A percentile compares a stretch with the other conserved stretches of the same genome.
Conservation (phyloP, 768 basidiomycete species). For the Pleurotus ostreatus region DNA sequence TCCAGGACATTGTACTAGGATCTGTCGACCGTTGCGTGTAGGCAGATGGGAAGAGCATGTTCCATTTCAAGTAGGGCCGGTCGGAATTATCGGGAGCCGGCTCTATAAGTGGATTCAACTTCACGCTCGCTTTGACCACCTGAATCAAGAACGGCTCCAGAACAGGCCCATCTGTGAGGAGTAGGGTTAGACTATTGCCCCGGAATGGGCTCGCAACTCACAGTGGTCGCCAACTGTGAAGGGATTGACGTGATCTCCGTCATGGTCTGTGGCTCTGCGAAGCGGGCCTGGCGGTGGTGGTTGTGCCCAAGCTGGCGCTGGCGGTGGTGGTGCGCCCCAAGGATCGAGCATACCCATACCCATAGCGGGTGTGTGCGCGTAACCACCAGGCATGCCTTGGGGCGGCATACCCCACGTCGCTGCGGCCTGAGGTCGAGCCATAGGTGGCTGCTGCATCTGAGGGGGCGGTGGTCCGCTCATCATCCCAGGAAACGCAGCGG, state of each 20-base stretch:
- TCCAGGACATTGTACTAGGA: conserved; percentile 57
- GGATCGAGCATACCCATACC: not conserved
- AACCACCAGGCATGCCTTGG: conserved; percentile 1
- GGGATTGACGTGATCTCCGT: conserved; percentile 22
- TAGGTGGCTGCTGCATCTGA: conserved; percentile 1
- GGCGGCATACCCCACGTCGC: conserved; percentile 3
- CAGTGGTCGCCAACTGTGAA: conserved; percentile 29
- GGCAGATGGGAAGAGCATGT: conserved; percentile 64
- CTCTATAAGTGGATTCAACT: conserved; percentile 59
- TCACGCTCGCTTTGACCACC: conserved; percentile 41
- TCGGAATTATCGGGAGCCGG: conserved; percentile 39
- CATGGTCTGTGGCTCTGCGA: conserved; percentile 13
- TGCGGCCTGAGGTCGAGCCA: conserved; percentile 5
- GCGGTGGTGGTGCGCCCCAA: conserved; percentile 3
- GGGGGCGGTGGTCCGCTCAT: not conserved
- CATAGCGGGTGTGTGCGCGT: conserved; percentile 4
- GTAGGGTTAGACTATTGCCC: not conserved
- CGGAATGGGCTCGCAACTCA: conserved; percentile 16
- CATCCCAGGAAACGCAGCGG: conserved; percentile 7
- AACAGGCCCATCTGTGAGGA: conserved; percentile 60
- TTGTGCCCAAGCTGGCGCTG: conserved; percentile 5
- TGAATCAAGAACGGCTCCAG: conserved; percentile 55
- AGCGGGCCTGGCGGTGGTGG: conserved; percentile 7
- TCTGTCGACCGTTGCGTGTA: conserved; percentile 64
- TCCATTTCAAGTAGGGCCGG: conserved; percentile 60